Percentiles rank a stretch among this genome's conserved stretches.
Evolutionary conservation across 768 basidiomycete species (phyloP).

Genomic region (Podaxis sp.): DNA sequence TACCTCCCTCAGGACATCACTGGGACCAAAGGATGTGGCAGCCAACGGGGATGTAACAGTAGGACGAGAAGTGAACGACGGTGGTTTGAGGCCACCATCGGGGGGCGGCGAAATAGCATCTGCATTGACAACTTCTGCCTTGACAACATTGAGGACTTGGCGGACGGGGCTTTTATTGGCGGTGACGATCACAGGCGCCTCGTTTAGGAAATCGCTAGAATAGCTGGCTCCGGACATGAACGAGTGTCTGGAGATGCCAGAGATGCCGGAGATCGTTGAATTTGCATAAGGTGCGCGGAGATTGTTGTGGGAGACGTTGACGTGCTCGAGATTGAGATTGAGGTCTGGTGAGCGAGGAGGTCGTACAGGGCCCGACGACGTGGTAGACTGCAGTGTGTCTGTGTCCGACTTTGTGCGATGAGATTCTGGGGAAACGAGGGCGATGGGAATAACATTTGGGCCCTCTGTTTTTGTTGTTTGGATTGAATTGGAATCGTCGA

Average conservation of each 20-base stretch:
- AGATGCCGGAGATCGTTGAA: conserved; percentile 55
- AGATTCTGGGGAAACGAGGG: conserved; percentile 65
- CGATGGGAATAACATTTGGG: conserved; percentile 87
- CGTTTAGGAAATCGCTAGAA: conserved; percentile 76
- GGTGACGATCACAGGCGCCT: conserved; percentile 80
- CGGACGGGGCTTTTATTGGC: conserved; percentile 62
- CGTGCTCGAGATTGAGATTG: conserved; percentile 61
- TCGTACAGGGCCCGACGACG: conserved; percentile 48
- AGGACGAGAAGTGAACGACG: conserved; percentile 41
- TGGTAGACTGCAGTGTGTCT: conserved; percentile 28
- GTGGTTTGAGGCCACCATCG: conserved; percentile 39
- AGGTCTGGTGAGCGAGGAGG: conserved; percentile 60
- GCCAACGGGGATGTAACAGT: conserved; percentile 64
- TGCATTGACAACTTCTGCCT: conserved; percentile 75
- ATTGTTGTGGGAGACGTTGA: conserved; percentile 56
- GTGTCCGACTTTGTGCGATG: conserved; percentile 29
- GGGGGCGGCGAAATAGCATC: conserved; percentile 36
- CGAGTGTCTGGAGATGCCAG: conserved; percentile 54
- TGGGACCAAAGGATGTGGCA: conserved; percentile 66
- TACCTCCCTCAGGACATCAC: conserved; percentile 55
- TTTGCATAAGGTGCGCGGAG: conserved; percentile 38
- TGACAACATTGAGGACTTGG: conserved; percentile 73
- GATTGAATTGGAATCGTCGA: conserved; percentile 75
- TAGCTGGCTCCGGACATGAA: conserved; percentile 75
- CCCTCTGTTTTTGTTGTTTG: conserved; percentile 79